phyloP scores from a whole-genome alignment of 2,329 filamentous ascomycete species.

The Aspergillus amoenus region DNA sequence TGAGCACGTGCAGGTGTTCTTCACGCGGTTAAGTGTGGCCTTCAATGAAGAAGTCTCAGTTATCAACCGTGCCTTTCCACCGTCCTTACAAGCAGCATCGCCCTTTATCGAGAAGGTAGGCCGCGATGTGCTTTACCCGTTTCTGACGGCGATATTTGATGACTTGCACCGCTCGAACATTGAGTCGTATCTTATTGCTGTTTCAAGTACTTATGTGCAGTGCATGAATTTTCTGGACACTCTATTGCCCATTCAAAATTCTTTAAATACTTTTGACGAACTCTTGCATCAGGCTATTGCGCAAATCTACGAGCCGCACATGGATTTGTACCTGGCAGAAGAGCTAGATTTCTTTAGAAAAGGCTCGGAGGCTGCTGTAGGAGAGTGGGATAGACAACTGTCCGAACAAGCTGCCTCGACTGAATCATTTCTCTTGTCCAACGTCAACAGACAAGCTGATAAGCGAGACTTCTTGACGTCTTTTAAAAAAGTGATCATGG shows the following conservation, averaged over 20 bases:
- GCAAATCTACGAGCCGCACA: conserved; percentile 81
- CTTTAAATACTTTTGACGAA: conserved; percentile 60
- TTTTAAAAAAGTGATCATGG: conserved; percentile 99
- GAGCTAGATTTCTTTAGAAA: conserved; percentile 83
- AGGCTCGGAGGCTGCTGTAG: conserved; percentile 74
- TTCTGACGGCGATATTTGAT: conserved; percentile 80
- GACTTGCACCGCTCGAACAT: conserved; percentile 76
- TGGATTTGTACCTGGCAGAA: conserved; percentile 91
- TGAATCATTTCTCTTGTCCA: conserved; percentile 95
- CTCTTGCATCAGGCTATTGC: conserved; percentile 67
- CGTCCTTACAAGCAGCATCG: conserved; percentile 68
- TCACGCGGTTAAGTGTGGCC: conserved; percentile 69
- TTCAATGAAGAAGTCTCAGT: conserved; percentile 79
- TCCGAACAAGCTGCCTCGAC: conserved; percentile 86
- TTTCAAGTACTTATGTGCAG: conserved; percentile 87
- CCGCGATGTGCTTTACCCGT: conserved; percentile 80
- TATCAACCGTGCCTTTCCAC: conserved; percentile 79
- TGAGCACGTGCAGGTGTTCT: conserved; percentile 78
- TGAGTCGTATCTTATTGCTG: conserved; percentile 76
- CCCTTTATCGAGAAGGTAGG: conserved; percentile 78
- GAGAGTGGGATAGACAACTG: conserved; percentile 85
- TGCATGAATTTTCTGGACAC: conserved; percentile 73
- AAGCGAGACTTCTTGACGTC: conserved; percentile 95
- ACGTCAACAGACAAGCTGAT: conserved; percentile 88
- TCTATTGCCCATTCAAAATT: conserved; percentile 63